Evolutionary conservation across 1,284 basidiomycete genomes (phyloP).

Genomic region (Dichomitus squalens): DNA sequence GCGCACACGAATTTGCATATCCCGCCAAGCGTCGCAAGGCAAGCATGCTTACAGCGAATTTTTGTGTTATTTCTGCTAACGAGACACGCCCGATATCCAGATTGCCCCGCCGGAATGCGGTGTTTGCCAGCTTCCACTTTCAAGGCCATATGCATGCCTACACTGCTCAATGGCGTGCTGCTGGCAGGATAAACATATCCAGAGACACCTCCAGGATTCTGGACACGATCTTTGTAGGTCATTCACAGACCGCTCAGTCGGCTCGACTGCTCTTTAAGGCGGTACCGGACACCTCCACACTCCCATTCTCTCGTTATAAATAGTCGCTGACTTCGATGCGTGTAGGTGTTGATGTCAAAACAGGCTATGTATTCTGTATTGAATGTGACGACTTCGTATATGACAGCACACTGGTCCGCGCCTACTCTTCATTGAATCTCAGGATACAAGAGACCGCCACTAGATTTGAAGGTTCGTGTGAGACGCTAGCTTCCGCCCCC

Average conservation of each 20-base stretch:
- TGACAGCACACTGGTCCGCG: slow-evolving; percentile 43
- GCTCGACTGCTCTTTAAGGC: slow-evolving; percentile 9
- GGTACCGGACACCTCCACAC: not conserved
- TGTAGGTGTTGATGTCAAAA: slow-evolving; percentile 57
- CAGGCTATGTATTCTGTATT: slow-evolving; percentile 60
- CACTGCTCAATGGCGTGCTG: slow-evolving; percentile 80
- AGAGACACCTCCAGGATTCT: slow-evolving; percentile 55
- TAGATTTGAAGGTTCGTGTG: slow-evolving; percentile 43
- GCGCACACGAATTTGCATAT: slow-evolving; percentile 34
- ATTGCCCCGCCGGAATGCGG: slow-evolving; percentile 61
- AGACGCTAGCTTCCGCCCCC: not conserved
- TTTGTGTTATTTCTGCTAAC: not conserved
- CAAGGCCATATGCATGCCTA: slow-evolving; percentile 79
- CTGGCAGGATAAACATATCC: slow-evolving; percentile 61
- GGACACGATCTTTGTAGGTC: slow-evolving; percentile 73
- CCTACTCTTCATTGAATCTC: slow-evolving; percentile 41
- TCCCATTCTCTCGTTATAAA: not conserved
- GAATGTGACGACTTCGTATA: slow-evolving; percentile 64
- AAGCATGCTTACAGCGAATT: not conserved
- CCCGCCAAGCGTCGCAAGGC: slow-evolving; percentile 51
- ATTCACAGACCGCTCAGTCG: not conserved
- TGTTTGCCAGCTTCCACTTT: slow-evolving; percentile 58
- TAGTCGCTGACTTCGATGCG: slow-evolving; percentile 7
- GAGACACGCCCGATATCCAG: slow-evolving; percentile 28
- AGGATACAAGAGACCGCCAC: slow-evolving; percentile 55